Conservation (phyloP, 129 eudicot species). For the Kitagawia praeruptora region DNA sequence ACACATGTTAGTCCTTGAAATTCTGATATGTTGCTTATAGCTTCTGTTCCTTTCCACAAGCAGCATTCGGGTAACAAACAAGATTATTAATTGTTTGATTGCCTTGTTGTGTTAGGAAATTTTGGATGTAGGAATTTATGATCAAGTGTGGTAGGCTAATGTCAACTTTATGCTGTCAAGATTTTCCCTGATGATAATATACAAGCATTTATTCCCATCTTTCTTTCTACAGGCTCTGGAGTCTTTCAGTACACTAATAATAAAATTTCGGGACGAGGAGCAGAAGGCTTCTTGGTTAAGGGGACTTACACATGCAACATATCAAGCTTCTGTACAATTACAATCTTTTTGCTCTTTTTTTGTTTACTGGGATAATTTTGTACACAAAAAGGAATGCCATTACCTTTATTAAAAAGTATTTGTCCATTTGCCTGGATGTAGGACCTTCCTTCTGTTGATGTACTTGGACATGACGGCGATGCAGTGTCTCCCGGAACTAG, state of each 20-base stretch:
- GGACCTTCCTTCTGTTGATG: constrained; percentile 72
- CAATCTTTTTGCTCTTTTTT: background rate
- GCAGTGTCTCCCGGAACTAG: constrained; percentile 36
- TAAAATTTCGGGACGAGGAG: constrained; percentile 65
- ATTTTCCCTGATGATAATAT: background rate
- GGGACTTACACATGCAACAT: constrained; percentile 82
- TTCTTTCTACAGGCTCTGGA: constrained; percentile 64
- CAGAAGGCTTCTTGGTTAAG: constrained; percentile 79
- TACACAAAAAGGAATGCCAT: background rate
- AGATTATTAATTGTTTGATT: background rate
- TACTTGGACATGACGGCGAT: constrained; percentile 47
- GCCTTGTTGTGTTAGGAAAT: background rate
- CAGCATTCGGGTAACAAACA: background rate
- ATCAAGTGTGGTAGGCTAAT: background rate
- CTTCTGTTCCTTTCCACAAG: constrained; percentile 2
- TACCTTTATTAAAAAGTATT: background rate
- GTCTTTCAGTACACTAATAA: constrained; percentile 69
- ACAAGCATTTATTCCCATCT: background rate
- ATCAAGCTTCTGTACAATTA: constrained; percentile 84
- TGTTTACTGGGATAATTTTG: background rate
- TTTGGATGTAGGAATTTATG: background rate
- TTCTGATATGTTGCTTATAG: background rate
- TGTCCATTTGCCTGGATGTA: constrained; percentile 22
- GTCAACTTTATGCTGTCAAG: background rate
- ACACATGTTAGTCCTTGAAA: background rate